Percentiles rank a stretch among this genome's conserved stretches.
Evolutionary conservation across 2,329 filamentous ascomycete species (phyloP).

Genomic region (Claviceps humidiphila): DNA sequence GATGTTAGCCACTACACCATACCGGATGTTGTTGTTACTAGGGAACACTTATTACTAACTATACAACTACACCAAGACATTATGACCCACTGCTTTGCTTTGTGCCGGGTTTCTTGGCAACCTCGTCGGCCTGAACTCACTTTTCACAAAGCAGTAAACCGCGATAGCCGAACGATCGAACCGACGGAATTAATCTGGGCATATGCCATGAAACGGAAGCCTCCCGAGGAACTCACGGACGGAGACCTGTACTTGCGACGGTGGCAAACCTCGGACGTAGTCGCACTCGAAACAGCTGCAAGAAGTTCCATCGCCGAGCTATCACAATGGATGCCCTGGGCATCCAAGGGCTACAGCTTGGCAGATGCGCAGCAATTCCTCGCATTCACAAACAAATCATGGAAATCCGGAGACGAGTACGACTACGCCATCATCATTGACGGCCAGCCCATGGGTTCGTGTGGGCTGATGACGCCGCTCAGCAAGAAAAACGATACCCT

Average conservation of each 20-base stretch:
- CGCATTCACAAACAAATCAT: conserved; percentile 1
- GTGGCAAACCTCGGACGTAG: conserved; percentile 7
- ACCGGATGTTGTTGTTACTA: conserved; percentile 11
- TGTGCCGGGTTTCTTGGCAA: too few relatives aligned
- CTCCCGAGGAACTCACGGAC: conserved; percentile 7
- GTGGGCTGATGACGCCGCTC: conserved; percentile 6
- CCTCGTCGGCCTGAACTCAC: not conserved
- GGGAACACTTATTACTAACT: not conserved
- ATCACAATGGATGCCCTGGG: conserved; percentile 10
- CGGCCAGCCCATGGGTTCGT: conserved; percentile 5
- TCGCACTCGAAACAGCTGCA: conserved; percentile 5
- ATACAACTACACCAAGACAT: not conserved
- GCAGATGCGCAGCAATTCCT: conserved; percentile 6
- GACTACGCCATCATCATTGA: conserved; percentile 8
- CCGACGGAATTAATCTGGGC: not conserved
- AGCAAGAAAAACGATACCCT: not conserved
- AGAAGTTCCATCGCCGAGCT: conserved; percentile 8
- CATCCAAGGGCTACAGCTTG: conserved; percentile 6
- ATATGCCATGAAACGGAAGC: not conserved
- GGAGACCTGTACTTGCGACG: conserved; percentile 7
- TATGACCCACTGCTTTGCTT: too few relatives aligned
- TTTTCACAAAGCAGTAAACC: too few relatives aligned
- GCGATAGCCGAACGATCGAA: too few relatives aligned
- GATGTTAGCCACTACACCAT: conserved; percentile 25
- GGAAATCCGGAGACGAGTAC: conserved; percentile 6